Conservation (phyloP, 257 asterid genomes). For the Nicotiana tomentosiformis region DNA sequence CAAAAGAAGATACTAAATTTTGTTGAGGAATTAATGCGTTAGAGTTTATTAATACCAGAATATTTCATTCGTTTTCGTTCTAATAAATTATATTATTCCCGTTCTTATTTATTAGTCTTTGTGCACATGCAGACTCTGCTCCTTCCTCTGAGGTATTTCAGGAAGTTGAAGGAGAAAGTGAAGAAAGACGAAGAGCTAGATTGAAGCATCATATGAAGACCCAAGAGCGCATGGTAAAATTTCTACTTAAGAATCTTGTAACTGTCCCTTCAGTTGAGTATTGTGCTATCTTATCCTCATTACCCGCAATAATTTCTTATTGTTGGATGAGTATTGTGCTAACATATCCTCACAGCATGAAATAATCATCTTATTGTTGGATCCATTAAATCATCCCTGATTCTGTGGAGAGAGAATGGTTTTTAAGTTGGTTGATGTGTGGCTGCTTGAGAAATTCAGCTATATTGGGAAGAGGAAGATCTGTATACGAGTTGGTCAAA, state of each 20-base stretch:
- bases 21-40: background rate
- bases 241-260: background rate
- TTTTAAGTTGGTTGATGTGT: background rate
- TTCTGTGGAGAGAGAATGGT: background rate
- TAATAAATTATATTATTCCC: background rate
- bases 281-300: background rate
- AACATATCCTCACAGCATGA: background rate
- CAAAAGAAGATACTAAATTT: background rate
- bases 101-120: background rate
- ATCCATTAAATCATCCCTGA: background rate
- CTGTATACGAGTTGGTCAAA: background rate
- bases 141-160: slow-evolving; percentile 62
- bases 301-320: background rate
- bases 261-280: background rate
- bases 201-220: slow-evolving; percentile 51
- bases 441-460: background rate
- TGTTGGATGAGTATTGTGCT: background rate
- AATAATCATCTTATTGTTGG: background rate
- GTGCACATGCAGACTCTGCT: slow-evolving; percentile 44
- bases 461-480: background rate
- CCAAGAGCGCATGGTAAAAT: slow-evolving; percentile 67
- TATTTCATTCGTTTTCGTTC: background rate
- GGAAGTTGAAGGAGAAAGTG: slow-evolving; percentile 74
- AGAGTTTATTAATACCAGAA: background rate
- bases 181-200: slow-evolving; percentile 77